phyloP scores from a whole-genome alignment of 2,329 filamentous ascomycete genomes.

The Plenodomus lindquistii region DNA sequence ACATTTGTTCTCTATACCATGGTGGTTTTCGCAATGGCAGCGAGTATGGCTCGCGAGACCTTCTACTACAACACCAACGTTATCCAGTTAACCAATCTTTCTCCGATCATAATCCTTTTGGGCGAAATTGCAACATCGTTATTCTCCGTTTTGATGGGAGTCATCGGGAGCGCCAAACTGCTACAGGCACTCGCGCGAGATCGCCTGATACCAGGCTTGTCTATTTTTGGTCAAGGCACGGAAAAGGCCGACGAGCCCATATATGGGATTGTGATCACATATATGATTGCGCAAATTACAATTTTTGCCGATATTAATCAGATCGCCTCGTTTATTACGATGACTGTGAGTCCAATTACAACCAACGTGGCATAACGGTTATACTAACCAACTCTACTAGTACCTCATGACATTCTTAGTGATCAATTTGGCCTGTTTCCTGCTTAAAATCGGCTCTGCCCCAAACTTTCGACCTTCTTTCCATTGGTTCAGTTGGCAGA shows the following conservation, averaged over 20 bases:
- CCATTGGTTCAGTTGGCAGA: constrained; percentile 87
- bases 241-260: constrained; percentile 74
- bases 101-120: constrained; percentile 71
- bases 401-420: constrained; percentile 92
- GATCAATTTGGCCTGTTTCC: constrained; percentile 84
- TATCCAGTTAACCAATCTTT: constrained; percentile 81
- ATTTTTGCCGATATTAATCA: constrained; percentile 84
- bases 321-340: constrained; percentile 86
- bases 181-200: constrained; percentile 83
- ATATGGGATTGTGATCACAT: constrained; percentile 76
- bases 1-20: constrained; percentile 77
- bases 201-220: constrained; percentile 74
- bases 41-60: constrained; percentile 73
- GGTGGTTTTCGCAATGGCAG: constrained; percentile 77
- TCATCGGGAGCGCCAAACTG: constrained; percentile 82
- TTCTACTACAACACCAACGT: constrained; percentile 77
- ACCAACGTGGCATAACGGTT: background rate
- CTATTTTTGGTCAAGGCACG: constrained; percentile 74
- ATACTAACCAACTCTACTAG: constrained; percentile 7
- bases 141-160: constrained; percentile 85
- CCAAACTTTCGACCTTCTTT: constrained; percentile 89
- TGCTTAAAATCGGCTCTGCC: constrained; percentile 83
- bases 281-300: constrained; percentile 73
- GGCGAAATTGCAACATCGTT: constrained; percentile 82
- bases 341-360: constrained; percentile 57